Percentiles rank a stretch among this genome's conserved stretches.
Conservation (phyloP, 202 grass and related monocot genomes). For the Hordeum pubiflorum region DNA sequence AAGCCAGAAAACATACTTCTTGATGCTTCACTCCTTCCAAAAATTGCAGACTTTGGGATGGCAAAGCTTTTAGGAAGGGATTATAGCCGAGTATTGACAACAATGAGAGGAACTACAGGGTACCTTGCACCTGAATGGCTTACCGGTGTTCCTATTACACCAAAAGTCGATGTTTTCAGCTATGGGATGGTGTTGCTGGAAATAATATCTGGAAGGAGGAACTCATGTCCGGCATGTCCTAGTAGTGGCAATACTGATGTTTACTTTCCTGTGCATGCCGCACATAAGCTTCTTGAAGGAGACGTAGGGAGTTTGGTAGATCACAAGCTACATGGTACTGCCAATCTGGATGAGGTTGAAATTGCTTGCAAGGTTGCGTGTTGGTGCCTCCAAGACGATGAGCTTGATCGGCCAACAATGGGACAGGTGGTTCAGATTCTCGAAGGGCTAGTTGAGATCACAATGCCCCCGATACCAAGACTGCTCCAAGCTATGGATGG, state of each 20-base stretch:
- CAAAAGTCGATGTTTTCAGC: not conserved
- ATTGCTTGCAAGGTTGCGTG: not conserved
- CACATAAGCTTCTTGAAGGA: too few relatives aligned
- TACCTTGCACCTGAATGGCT: not conserved
- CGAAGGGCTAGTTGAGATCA: not conserved
- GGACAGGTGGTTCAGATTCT: not conserved
- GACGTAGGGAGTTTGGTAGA: not conserved
- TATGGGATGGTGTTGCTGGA: not conserved
- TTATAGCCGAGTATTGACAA: too few relatives aligned
- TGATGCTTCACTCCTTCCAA: too few relatives aligned
- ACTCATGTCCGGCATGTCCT: too few relatives aligned
- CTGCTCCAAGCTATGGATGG: not conserved
- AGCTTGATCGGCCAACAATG: not conserved
- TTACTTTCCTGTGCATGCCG: too few relatives aligned
- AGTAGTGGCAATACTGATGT: too few relatives aligned
- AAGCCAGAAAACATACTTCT: too few relatives aligned
- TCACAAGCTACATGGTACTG: not conserved
- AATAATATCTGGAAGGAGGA: not conserved
- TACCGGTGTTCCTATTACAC: not conserved
- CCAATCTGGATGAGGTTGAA: not conserved
- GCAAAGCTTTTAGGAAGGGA: too few relatives aligned
- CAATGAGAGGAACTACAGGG: not conserved
- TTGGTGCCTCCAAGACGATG: not conserved
- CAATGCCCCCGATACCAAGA: not conserved
- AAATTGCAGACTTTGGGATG: too few relatives aligned